phyloP scores from a whole-genome alignment of 495 filamentous ascomycete species.

The Aspergillus indologenus region DNA sequence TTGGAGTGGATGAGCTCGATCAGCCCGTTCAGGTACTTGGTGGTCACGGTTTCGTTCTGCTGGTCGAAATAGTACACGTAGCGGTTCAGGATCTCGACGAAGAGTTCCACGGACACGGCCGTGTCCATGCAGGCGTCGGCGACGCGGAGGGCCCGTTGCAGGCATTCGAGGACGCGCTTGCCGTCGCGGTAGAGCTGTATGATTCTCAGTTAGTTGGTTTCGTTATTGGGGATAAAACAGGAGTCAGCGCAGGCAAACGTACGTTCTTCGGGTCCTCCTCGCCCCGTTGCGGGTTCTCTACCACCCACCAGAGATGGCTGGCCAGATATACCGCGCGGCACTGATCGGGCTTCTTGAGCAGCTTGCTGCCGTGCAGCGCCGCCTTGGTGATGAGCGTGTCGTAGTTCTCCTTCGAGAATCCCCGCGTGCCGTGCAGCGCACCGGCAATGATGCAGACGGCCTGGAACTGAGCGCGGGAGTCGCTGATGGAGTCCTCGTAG shows the following conservation, averaged over 20 bases:
- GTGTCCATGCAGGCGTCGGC: constrained; percentile 99
- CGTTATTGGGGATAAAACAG: background rate
- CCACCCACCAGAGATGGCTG: constrained; percentile 96
- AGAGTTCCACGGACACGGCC: constrained; percentile 94
- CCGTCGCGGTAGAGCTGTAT: constrained; percentile 89
- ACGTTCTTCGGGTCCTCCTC: constrained; percentile 84
- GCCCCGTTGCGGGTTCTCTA: constrained; percentile 74
- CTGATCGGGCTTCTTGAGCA: constrained; percentile 97
- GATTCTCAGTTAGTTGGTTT: background rate
- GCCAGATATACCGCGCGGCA: constrained; percentile 95
- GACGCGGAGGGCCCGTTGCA: constrained; percentile 91
- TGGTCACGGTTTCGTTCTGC: constrained; percentile 96
- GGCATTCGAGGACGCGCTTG: constrained; percentile 91
- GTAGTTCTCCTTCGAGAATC: constrained; percentile 94
- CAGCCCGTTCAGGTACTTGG: constrained; percentile 95
- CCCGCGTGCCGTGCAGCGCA: constrained; percentile 78
- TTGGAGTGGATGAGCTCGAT: constrained; percentile 99
- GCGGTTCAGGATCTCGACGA: constrained; percentile 95
- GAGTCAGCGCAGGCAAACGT: no score
- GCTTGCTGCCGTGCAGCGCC: constrained; percentile 92
- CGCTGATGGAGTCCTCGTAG: constrained; percentile 93
- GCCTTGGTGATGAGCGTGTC: constrained; percentile 98
- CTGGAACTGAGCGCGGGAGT: constrained; percentile 95
- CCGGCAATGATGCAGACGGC: constrained; percentile 93
- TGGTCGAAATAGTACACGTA: constrained; percentile 99